Percentiles rank a stretch among this genome's conserved stretches.
Evolutionary conservation across 2,329 filamentous ascomycete species (phyloP).

Genomic region (Alternaria burnsii): DNA sequence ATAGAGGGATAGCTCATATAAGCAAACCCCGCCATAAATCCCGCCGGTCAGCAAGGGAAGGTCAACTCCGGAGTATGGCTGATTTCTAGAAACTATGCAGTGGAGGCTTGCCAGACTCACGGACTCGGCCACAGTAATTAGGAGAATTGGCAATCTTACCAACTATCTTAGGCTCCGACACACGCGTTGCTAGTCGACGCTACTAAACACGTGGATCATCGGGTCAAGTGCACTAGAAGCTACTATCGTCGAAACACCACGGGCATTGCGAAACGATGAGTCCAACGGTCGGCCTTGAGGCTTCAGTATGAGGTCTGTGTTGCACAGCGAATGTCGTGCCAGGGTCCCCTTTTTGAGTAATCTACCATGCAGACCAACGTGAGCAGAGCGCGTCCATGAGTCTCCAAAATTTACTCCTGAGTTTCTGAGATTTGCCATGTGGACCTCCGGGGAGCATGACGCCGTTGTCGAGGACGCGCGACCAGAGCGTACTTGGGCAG

Average conservation of each 20-base stretch:
- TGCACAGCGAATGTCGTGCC: conserved; percentile 40
- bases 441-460: not conserved
- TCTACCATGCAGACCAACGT: conserved; percentile 36
- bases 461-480: conserved; percentile 4
- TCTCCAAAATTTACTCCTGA: conserved; percentile 6
- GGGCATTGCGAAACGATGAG: conserved; percentile 26
- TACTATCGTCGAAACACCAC: conserved; percentile 19
- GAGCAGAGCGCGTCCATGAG: conserved; percentile 26
- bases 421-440: conserved; percentile 1
- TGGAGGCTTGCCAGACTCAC: conserved; percentile 24
- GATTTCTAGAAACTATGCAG: conserved; percentile 34
- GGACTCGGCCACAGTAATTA: conserved; percentile 16
- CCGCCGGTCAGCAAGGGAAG: conserved; percentile 38
- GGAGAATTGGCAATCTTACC: conserved; percentile 36
- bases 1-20: conserved; percentile 26
- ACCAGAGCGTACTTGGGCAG: conserved; percentile 3
- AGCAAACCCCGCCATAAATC: conserved; percentile 46
- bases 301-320: conserved; percentile 32
- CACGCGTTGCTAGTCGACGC: conserved; percentile 18
- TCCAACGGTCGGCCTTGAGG: conserved; percentile 24
- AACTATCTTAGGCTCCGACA: conserved; percentile 20
- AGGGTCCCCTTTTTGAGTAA: conserved; percentile 35
- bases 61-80: conserved; percentile 26
- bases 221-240: conserved; percentile 16
- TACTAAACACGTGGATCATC: conserved; percentile 21